Evolutionary conservation across 2,329 filamentous ascomycete genomes (phyloP).

Genomic region (Colletotrichum magnum): DNA sequence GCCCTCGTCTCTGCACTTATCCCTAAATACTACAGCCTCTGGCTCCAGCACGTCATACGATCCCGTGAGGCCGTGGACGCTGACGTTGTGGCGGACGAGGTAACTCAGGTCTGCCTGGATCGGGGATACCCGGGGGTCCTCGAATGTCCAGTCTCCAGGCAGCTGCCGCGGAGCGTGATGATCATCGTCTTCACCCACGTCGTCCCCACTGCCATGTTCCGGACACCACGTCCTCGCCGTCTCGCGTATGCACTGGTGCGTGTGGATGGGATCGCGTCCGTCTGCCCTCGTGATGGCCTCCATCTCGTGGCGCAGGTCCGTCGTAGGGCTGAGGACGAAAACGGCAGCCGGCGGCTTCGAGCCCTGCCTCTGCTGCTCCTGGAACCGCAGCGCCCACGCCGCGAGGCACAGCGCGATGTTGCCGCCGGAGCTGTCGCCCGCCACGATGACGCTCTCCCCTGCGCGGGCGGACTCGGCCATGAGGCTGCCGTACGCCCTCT

Average conservation of each 20-base stretch:
- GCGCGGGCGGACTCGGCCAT: conserved; percentile 54
- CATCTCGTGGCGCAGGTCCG: conserved; percentile 48
- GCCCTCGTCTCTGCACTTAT: conserved; percentile 57
- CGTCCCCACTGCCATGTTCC: background rate
- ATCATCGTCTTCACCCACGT: background rate
- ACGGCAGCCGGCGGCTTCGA: conserved; percentile 52
- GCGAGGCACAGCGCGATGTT: conserved; percentile 62
- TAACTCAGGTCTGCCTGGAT: conserved; percentile 58
- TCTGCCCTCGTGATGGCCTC: conserved; percentile 41
- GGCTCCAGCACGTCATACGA: conserved; percentile 67
- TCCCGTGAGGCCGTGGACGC: conserved; percentile 66
- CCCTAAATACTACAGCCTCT: conserved; percentile 63
- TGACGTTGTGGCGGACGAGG: conserved; percentile 51
- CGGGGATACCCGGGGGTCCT: conserved; percentile 64
- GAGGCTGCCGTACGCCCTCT: conserved; percentile 58
- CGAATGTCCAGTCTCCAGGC: conserved; percentile 42
- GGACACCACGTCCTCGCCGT: conserved; percentile 47
- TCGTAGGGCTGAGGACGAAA: conserved; percentile 60
- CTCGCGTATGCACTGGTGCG: conserved; percentile 35
- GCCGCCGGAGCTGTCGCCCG: conserved; percentile 69
- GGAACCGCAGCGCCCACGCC: conserved; percentile 55
- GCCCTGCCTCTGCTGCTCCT: conserved; percentile 39
- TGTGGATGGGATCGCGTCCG: conserved; percentile 46
- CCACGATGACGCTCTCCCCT: conserved; percentile 61
- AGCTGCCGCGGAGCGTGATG: background rate